These are phyloP conservation scores for Plantago major DNA, from an alignment of 257 asterid species.

Conservation along the genomic window DNA sequence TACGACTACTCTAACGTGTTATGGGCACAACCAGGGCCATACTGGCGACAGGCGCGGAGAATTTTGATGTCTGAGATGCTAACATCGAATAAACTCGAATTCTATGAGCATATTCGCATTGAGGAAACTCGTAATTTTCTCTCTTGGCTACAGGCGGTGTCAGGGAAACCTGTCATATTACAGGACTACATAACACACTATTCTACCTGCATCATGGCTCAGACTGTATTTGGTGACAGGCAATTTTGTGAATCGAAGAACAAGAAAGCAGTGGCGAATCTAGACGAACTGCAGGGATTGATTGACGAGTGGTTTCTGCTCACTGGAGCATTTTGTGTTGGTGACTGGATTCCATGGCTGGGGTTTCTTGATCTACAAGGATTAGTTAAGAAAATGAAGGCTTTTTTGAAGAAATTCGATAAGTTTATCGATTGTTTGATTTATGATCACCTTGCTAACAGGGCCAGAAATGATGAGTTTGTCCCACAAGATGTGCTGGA, in stretches of 20 bases:
- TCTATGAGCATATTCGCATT: slow-evolving; percentile 21
- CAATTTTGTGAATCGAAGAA: slow-evolving; percentile 18
- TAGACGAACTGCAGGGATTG: slow-evolving; percentile 18
- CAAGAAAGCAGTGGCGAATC: not conserved
- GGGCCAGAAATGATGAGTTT: not conserved
- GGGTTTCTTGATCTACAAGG: slow-evolving; percentile 4
- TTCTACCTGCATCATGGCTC: slow-evolving; percentile 2
- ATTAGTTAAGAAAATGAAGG: slow-evolving; percentile 4
- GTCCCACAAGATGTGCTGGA: slow-evolving; percentile 7
- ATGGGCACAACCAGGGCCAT: not conserved
- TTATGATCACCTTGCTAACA: slow-evolving; percentile 6
- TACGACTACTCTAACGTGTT: not conserved
- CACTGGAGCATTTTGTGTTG: not conserved
- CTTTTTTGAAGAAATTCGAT: slow-evolving; percentile 2
- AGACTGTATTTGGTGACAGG: slow-evolving; percentile 12
- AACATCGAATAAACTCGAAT: not conserved
- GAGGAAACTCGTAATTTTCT: slow-evolving; percentile 18
- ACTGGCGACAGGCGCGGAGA: slow-evolving; percentile 1
- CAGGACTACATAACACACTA: slow-evolving; percentile 19
- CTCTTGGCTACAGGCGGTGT: slow-evolving; percentile 2
- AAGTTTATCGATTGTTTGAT: not conserved
- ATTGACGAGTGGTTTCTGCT: slow-evolving; percentile 4
- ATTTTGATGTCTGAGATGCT: not conserved
- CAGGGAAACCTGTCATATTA: slow-evolving; percentile 17
- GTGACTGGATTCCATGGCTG: slow-evolving; percentile 7